phyloP scores from a whole-genome alignment of 345 rosid genomes.

The Eucalyptus pumila region DNA sequence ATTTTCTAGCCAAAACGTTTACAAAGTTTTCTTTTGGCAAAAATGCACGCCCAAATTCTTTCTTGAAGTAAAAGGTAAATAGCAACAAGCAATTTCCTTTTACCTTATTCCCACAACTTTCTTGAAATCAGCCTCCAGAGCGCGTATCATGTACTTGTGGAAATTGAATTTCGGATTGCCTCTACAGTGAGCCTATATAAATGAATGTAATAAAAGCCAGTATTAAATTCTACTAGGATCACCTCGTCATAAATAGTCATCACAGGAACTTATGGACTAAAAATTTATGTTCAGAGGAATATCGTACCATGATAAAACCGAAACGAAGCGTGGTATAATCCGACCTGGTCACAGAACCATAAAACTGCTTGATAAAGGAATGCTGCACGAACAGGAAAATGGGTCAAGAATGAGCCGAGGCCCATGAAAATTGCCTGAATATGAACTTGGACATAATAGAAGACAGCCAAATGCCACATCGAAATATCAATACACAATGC shows the following conservation, averaged over 20 bases:
- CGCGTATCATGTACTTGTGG: conserved; percentile 75
- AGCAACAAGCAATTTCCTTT: background rate
- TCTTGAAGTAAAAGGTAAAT: background rate
- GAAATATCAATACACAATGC: background rate
- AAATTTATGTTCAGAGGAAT: background rate
- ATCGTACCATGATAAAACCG: conserved; percentile 71
- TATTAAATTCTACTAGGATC: background rate
- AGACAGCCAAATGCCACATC: background rate
- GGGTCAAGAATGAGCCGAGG: background rate
- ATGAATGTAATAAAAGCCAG: background rate
- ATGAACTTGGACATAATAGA: background rate
- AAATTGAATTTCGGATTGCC: conserved; percentile 69
- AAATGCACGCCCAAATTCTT: background rate
- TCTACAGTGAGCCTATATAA: conserved; percentile 62
- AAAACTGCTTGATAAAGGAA: conserved; percentile 80
- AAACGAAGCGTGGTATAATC: conserved; percentile 71
- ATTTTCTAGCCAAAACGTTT: background rate
- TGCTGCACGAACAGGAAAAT: conserved; percentile 25
- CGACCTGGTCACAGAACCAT: conserved; percentile 59
- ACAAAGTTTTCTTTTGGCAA: background rate
- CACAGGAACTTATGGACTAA: background rate
- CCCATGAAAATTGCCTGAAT: background rate
- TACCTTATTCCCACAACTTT: conserved; percentile 93
- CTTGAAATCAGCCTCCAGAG: conserved; percentile 91
- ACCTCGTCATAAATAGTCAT: background rate